Evolutionary conservation across 164 flowering plant genomes (phyloP).

Genomic region (Magnolia officinalis): DNA sequence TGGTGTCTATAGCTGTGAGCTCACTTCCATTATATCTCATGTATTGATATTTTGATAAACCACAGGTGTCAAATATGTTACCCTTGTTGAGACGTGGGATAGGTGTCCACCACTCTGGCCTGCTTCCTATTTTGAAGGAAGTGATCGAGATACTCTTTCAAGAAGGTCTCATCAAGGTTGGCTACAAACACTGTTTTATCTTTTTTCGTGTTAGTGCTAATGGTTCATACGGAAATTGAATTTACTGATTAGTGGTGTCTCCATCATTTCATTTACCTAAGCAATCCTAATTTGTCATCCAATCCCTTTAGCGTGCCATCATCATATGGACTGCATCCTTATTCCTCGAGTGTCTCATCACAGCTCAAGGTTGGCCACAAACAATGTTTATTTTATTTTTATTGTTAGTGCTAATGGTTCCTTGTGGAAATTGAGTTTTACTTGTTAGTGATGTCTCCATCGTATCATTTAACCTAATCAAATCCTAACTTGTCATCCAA

Average conservation of each 20-base stretch:
- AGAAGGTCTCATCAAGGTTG: constrained; percentile 97
- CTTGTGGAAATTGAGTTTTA: background rate
- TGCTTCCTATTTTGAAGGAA: constrained; percentile 96
- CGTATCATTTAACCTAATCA: background rate
- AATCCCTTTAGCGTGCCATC: background rate
- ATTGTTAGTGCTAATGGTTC: background rate
- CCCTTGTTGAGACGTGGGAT: constrained; percentile 95
- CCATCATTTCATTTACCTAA: background rate
- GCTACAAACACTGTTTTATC: background rate
- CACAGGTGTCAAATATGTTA: constrained; percentile 88
- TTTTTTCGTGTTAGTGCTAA: background rate
- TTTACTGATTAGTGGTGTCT: background rate
- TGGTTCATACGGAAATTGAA: background rate
- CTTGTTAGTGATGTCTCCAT: background rate
- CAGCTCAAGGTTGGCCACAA: constrained; percentile 55
- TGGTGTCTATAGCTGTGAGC: background rate
- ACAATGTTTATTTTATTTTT: background rate
- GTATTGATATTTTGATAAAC: background rate
- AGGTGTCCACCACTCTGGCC: constrained; percentile 99
- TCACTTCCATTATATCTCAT: background rate
- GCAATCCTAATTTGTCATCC: background rate
- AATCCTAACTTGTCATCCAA: background rate
- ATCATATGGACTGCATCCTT: background rate
- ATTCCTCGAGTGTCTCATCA: background rate
- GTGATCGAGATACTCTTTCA: constrained; percentile 97